These are phyloP conservation scores for Naganishia friedmannii DNA, from an alignment of 768 basidiomycete genomes.

Conservation along the genomic window DNA sequence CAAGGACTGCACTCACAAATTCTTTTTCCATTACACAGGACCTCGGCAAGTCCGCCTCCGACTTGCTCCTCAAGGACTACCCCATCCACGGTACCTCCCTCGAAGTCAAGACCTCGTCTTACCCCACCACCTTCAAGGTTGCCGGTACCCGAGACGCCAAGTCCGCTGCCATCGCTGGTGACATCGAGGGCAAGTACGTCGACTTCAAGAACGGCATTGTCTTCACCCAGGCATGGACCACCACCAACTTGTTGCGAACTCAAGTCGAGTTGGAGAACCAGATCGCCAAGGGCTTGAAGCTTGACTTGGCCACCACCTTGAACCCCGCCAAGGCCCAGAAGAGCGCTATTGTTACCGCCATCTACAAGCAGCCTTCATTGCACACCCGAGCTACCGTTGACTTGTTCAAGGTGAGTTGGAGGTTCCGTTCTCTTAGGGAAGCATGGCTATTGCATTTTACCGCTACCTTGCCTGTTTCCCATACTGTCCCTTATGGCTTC, in stretches of 20 bases:
- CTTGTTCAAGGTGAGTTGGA: slow-evolving; percentile 74
- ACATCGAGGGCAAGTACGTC: slow-evolving; percentile 91
- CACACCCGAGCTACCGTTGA: slow-evolving; percentile 89
- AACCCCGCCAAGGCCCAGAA: slow-evolving; percentile 81
- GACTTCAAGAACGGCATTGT: slow-evolving; percentile 89
- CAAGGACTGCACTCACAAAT: background rate
- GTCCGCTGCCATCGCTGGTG: slow-evolving; percentile 71
- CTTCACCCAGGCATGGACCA: slow-evolving; percentile 89
- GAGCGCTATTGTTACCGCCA: slow-evolving; percentile 73
- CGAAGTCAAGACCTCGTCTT: slow-evolving; percentile 55
- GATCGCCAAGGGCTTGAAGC: slow-evolving; percentile 90
- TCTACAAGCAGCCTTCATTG: slow-evolving; percentile 93
- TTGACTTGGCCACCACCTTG: slow-evolving; percentile 79
- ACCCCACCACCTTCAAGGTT: slow-evolving; percentile 81
- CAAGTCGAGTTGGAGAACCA: slow-evolving; percentile 94
- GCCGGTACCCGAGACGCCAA: slow-evolving; percentile 76
- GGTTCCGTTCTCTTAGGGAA: background rate
- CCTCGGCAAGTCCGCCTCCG: slow-evolving; percentile 88
- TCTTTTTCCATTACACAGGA: slow-evolving; percentile 35
- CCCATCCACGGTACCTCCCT: slow-evolving; percentile 61
- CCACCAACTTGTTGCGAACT: slow-evolving; percentile 84
- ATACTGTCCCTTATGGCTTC: background rate
- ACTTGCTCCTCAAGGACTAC: slow-evolving; percentile 90
- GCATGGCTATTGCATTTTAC: background rate
- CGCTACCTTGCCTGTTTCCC: background rate